Base-by-base conservation (phyloP, 179 eudicot genomes). In the Carnegiea gigantea region DNA sequence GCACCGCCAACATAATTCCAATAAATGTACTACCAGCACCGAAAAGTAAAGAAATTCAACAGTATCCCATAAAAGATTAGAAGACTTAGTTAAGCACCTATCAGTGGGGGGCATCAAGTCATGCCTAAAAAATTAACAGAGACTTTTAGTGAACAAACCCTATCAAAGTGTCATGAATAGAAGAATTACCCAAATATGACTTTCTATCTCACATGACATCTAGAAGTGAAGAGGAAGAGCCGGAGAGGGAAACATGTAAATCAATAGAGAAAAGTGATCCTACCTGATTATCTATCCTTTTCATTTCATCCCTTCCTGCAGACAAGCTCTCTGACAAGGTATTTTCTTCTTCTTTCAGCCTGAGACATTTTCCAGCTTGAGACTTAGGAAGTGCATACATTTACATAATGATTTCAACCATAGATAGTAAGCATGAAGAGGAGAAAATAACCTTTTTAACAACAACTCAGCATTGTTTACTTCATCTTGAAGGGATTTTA, bases 331-430 rank as follows among this genome's bases (percentile, higher is more conserved):
- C 90, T 15, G 72, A 53, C 84, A 95, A 82, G 71, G 83, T 79
- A 70, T 87, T 85, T 84, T 89, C 97, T 67, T 90, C 92, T 24
- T 91, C 87, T 82, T 88, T 90, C 88, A 90, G 82, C 82, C 99
- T 96, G 90, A 79, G 81, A 80, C 60, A 84, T 81, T 82, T 28
- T 54, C 68, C 65, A 46, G 78, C 72, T 72, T 40, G 20, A 78
- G 21, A 70, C 12, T 46, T 67, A 73, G 1, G n/a, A 77, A 70
- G 74, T 43, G 43, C 33, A 49, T 51, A 70, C 65, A 64, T 67
- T 77, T n/a, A 51, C 68, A 36, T 77, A 78, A 77, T 46, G 30
- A 83, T 14, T 21, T 15, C 20, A 67, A 62, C 65, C 38, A 82
- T 12, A 54, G 13, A 60, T 60, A 76, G 68, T 23, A 79, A 72